Evolutionary conservation across 257 asterid genomes (phyloP).

Genomic region (Gentiana macrophylla): DNA sequence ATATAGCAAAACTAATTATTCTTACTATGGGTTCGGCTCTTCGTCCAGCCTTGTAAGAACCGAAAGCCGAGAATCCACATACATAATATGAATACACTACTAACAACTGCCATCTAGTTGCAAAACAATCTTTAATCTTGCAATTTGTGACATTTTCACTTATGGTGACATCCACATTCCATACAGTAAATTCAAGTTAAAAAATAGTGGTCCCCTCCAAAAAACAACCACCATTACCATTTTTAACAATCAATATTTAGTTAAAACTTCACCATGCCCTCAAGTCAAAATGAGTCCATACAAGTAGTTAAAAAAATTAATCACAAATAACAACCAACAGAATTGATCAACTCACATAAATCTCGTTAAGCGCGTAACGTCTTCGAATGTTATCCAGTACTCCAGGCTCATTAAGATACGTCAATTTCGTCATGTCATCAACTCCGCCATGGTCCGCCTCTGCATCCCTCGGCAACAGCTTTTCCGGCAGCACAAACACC

Average conservation of each 20-base stretch:
- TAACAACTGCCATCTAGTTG: no score
- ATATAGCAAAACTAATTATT: no score
- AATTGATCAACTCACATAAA: slow-evolving; percentile 49
- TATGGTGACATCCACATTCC: neutral
- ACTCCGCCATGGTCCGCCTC: slow-evolving; percentile 96
- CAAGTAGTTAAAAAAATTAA: neutral
- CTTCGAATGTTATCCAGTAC: slow-evolving; percentile 88
- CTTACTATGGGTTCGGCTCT: no score
- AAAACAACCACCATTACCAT: neutral
- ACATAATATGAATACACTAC: no score
- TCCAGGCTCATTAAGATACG: slow-evolving; percentile 90
- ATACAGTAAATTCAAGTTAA: neutral
- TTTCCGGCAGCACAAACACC: slow-evolving; percentile 62
- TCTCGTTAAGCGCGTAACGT: slow-evolving; percentile 83
- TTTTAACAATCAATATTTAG: neutral
- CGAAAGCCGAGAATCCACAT: no score
- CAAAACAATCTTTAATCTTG: no score
- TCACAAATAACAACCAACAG: neutral
- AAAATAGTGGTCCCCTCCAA: neutral
- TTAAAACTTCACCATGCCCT: neutral
- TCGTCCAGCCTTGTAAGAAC: no score
- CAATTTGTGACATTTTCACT: no score
- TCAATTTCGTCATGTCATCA: slow-evolving; percentile 93
- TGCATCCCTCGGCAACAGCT: slow-evolving; percentile 66
- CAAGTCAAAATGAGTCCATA: neutral